phyloP scores from a whole-genome alignment of 2,329 filamentous ascomycete genomes.

The Metarhizium brunneum region DNA sequence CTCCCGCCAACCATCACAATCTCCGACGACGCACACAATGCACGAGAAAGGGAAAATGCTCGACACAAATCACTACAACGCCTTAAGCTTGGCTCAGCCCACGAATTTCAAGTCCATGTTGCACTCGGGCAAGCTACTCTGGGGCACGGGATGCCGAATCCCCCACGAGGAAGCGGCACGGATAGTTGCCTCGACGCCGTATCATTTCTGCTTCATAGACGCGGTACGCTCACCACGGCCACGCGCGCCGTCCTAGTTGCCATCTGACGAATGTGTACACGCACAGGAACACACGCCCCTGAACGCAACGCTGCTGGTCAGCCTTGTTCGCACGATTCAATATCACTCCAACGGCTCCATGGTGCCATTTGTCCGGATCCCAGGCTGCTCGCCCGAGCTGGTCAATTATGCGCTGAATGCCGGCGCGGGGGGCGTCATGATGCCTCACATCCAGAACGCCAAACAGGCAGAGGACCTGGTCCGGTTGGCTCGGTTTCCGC shows the following conservation, averaged over 20 bases:
- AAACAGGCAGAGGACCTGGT: slow-evolving; percentile 3
- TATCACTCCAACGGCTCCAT: slow-evolving; percentile 3
- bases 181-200: slow-evolving; percentile 2
- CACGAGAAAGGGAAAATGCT: neutral
- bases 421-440: slow-evolving; percentile 3
- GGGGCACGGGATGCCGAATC: slow-evolving; percentile 5
- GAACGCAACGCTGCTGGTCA: neutral
- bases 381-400: slow-evolving; percentile 1
- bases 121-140: neutral
- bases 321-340: slow-evolving; percentile 1
- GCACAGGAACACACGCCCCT: slow-evolving; percentile 4
- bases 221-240: neutral
- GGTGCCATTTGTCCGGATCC: slow-evolving; percentile 5
- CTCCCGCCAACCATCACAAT: neutral
- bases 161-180: slow-evolving; percentile 4
- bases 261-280: neutral
- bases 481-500: slow-evolving; percentile 2
- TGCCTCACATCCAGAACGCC: slow-evolving; percentile 4
- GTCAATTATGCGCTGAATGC: slow-evolving; percentile 3
- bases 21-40: neutral
- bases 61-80: slow-evolving; percentile 1
- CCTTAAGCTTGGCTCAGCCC: slow-evolving; percentile 4
- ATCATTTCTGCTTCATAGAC: slow-evolving; percentile 6
- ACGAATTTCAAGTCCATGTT: slow-evolving; percentile 4
- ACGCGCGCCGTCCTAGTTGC: too few species aligned